Evolutionary conservation across 2,329 filamentous ascomycete genomes (phyloP).

Genomic region (Penicillium psychrosexuale): DNA sequence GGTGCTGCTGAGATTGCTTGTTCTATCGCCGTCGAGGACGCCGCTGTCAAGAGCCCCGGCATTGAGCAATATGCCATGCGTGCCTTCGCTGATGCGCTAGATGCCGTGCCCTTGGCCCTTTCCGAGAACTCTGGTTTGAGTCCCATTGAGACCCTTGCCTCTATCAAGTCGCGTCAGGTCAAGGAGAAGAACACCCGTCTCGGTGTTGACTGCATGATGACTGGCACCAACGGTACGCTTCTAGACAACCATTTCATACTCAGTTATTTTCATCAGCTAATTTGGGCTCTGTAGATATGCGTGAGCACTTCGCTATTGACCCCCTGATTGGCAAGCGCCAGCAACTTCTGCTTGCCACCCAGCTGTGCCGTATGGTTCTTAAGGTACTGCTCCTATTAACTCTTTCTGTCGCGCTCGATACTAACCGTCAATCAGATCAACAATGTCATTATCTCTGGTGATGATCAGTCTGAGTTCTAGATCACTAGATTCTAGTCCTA

Average conservation of each 20-base stretch:
- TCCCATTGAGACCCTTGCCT: constrained; percentile 90
- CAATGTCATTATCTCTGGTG: constrained; percentile 89
- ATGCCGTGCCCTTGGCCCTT: constrained; percentile 89
- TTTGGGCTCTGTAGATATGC: constrained; percentile 68
- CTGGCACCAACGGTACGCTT: constrained; percentile 72
- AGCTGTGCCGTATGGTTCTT: constrained; percentile 95
- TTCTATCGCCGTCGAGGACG: constrained; percentile 92
- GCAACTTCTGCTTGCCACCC: constrained; percentile 92
- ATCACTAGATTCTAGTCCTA: constrained; percentile 24
- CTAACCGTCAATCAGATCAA: constrained; percentile 57
- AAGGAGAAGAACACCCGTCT: constrained; percentile 76
- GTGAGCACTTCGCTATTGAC: constrained; percentile 95
- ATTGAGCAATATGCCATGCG: constrained; percentile 99
- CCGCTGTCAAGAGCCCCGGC: constrained; percentile 90
- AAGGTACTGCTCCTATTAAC: constrained; percentile 57
- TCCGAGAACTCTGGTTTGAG: constrained; percentile 96
- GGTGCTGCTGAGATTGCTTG: constrained; percentile 97
- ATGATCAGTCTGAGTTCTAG: constrained; percentile 84
- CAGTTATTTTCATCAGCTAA: constrained; percentile 6
- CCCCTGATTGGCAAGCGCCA: constrained; percentile 97
- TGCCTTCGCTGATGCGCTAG: constrained; percentile 91
- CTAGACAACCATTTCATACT: not conserved
- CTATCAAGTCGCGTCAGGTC: constrained; percentile 93
- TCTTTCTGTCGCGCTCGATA: not conserved
- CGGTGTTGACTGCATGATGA: constrained; percentile 97